phyloP scores from a whole-genome alignment of 257 asterid species.

The Voacanga thouarsii region DNA sequence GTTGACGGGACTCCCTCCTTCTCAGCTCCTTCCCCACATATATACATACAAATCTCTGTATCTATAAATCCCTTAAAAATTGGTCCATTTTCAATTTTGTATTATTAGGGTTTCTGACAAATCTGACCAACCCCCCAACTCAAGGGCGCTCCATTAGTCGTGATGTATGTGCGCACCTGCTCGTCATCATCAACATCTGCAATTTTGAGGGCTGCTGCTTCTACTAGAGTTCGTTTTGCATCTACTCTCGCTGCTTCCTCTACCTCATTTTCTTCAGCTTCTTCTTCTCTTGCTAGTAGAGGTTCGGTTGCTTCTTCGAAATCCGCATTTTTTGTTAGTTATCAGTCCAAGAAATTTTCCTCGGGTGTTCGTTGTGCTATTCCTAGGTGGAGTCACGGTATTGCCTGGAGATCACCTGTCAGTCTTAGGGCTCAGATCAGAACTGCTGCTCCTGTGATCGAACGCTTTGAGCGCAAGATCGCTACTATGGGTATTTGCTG shows the following conservation, averaged over 20 bases:
- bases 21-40: not conserved
- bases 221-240: slow-evolving; percentile 38
- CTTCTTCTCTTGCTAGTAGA: slow-evolving; percentile 24
- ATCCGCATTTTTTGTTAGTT: slow-evolving; percentile 23
- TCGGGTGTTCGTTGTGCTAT: slow-evolving; percentile 36
- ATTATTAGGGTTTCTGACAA: slow-evolving; percentile 8
- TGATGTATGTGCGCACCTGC: slow-evolving; percentile 50
- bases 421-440: slow-evolving; percentile 64
- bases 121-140: not conserved
- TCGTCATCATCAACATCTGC: slow-evolving; percentile 39
- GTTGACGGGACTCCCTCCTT: not conserved
- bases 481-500: slow-evolving; percentile 62
- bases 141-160: slow-evolving; percentile 8
- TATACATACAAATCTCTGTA: not conserved
- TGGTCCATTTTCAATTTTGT: not conserved
- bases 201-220: slow-evolving; percentile 34
- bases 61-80: not conserved
- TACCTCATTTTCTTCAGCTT: slow-evolving; percentile 14
- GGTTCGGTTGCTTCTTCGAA: slow-evolving; percentile 5
- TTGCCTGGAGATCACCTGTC: slow-evolving; percentile 41
- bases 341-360: slow-evolving; percentile 35
- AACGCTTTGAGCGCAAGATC: slow-evolving; percentile 51
- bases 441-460: slow-evolving; percentile 42
- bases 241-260: slow-evolving; percentile 29
- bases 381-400: slow-evolving; percentile 51